Evolutionary conservation across 2,329 filamentous ascomycete species (phyloP), one percentile per base, ranked within the genome.

Genomic region (Fusarium tuaranense): DNA sequence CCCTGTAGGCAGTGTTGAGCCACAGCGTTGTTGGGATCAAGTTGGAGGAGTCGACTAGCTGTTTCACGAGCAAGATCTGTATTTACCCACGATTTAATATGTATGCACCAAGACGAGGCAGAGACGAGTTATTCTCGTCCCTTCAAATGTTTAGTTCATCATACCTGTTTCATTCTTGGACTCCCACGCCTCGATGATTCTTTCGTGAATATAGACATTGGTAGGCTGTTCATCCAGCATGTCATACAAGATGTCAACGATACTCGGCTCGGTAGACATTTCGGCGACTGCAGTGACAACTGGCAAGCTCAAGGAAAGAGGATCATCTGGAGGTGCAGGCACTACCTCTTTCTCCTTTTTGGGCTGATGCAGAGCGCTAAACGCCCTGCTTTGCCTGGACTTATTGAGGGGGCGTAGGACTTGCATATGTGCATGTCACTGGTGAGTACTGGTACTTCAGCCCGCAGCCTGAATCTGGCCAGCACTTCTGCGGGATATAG

Each of bases 231-330:
- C 38, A 61, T 61, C 58, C 58, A 61, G 58, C 58, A 22, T 44
- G 25, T 44, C 58, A 61, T 61, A 61, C 22, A 61, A 18, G 12
- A 61, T 10, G 38, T 61, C 58, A 32, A 61, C 32, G 58, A 61
- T 46, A 38, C 38, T 44, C 18, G 58, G n/a, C 27, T 61, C 58
- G 22, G 58, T 32, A 5, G 36, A 46, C 58, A 61, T 61, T 61
- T 61, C 38, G 36, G 25, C 38, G 27, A 27, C 34, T 59, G 14
- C 3, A 7, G 55, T 39, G 34, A 7, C n/a, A 20, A 34, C 18
- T 32, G n/a, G 25, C 12, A 44, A 32, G 25, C 27, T 38, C 16
- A 32, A 25, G 18, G 58, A 30, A 22, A 16, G 12, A 38, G 18
- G 58, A 46, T 18, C 36, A 27, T 10, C 25, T 13, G 7, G 25